Percentiles rank a stretch among this genome's conserved stretches.
Evolutionary conservation across 306 rosid genomes (phyloP).

Genomic region (Cicer chorassanicum): DNA sequence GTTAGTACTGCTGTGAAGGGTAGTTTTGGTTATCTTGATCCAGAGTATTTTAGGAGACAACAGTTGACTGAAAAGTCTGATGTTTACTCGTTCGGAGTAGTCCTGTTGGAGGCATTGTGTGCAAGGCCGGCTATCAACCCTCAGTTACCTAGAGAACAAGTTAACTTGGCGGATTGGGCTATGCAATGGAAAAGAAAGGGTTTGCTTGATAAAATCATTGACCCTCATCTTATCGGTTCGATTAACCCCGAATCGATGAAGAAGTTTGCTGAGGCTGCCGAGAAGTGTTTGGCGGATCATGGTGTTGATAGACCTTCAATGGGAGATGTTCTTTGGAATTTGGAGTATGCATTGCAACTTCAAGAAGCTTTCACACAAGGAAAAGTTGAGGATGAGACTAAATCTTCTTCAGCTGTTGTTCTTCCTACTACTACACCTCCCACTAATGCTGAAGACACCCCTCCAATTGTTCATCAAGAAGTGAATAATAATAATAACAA

Average conservation of each 20-base stretch:
- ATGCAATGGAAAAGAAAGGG: conserved; percentile 76
- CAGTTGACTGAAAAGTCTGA: conserved; percentile 69
- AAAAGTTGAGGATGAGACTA: conserved; percentile 51
- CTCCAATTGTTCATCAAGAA: conserved; percentile 20
- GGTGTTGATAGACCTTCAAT: conserved; percentile 72
- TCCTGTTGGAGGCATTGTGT: conserved; percentile 59
- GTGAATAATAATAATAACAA: conserved; percentile 1
- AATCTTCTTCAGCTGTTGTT: conserved; percentile 35
- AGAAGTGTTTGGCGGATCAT: conserved; percentile 68
- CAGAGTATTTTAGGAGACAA: conserved; percentile 70
- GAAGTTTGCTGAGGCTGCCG: conserved; percentile 71
- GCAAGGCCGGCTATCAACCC: conserved; percentile 70
- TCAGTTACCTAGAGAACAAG: conserved; percentile 62
- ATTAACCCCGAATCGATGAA: conserved; percentile 64
- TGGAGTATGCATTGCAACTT: conserved; percentile 70
- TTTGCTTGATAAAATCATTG: conserved; percentile 61
- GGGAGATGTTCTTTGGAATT: conserved; percentile 74
- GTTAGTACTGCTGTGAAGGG: conserved; percentile 75
- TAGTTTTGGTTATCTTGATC: conserved; percentile 72
- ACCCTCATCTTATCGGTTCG: conserved; percentile 55
- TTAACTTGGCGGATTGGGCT: conserved; percentile 68
- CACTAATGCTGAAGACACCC: conserved; percentile 10
- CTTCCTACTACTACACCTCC: conserved; percentile 32
- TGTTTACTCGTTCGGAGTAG: conserved; percentile 71
- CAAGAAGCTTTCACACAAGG: conserved; percentile 68